Base-by-base conservation (phyloP, 306 rosid genomes). In the Pachyrhizus erosus region DNA sequence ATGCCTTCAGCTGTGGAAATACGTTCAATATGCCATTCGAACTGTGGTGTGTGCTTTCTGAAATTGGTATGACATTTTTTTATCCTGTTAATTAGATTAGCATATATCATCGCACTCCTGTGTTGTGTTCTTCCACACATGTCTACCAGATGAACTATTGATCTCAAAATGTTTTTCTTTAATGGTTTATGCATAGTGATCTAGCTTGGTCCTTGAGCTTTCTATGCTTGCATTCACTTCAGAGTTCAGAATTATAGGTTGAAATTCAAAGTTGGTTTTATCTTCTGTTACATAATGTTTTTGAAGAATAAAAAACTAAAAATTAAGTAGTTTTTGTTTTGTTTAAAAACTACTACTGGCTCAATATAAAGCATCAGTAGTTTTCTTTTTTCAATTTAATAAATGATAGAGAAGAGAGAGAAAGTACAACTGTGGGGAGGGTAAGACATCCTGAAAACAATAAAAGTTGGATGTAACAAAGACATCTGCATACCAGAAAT, bases 11-110 rank as follows among this genome's bases (percentile, higher is more conserved):
- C 98, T 24, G 89, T 82, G 52, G 98, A 93, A 57, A 31, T 95
- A 75, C 91, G 93, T 12, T 93, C 97, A 2, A 87, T 94, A 24
- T 95, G 98, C 73, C 89, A 94, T 76, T 76, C 90, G 9, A 95
- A 95, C 62, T 87, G 94, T 42, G 97, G 80, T 49, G 82, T 88
- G 34, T 94, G 98, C 87, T 94, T 85, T 73, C 73, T 84, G 71
- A 95, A 93, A 86, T 76, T 91, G 88, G 98, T 95, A 90, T 46
- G 88, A 9, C 31, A 21, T 84, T 64, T 72, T 62, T 70, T 60
- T 43, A 64, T 79, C 5, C 46, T 74, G 26, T 45, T 70, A 69
- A 62, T 40, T 39, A 21, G 39, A 60, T 23, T 60, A 75, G 18
- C 51, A 43, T 46, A 27, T 43, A 20, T 64, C 33, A 72, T 54